Evolutionary conservation across 2,329 filamentous ascomycete genomes (phyloP).

Genomic region (Hypoxylon sp.): DNA sequence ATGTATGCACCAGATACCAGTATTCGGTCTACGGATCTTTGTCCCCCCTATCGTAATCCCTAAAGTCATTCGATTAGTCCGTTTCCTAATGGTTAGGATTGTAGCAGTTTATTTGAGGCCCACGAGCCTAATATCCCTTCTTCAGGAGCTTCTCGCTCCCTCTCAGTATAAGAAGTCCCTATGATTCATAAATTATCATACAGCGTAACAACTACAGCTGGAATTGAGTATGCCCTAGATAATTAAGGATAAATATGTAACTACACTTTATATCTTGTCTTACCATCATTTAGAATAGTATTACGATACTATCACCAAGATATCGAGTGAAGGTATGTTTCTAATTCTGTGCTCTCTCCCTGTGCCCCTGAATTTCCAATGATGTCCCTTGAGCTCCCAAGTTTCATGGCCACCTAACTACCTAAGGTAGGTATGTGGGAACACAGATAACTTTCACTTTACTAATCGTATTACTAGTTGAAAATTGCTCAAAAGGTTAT

Average conservation of each 20-base stretch:
- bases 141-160: too few relatives aligned
- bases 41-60: too few relatives aligned
- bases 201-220: neutral
- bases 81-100: too few relatives aligned
- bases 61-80: too few relatives aligned
- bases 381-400: neutral
- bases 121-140: too few relatives aligned
- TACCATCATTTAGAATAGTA: neutral
- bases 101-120: too few relatives aligned
- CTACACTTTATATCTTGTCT: neutral
- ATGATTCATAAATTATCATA: too few relatives aligned
- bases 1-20: too few relatives aligned
- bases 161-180: too few relatives aligned
- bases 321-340: neutral
- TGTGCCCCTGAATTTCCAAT: slow-evolving; percentile 10
- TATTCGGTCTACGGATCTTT: too few relatives aligned
- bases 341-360: neutral
- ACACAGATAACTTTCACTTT: neutral
- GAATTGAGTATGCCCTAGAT: neutral
- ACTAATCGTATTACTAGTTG: slow-evolving; percentile 15
- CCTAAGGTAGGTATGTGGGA: neutral
- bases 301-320: neutral
- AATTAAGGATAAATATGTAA: neutral
- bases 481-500: slow-evolving; percentile 2
- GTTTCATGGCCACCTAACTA: neutral